These are phyloP conservation scores for Tulasnella sp. DNA, from an alignment of 768 basidiomycete genomes.

Conservation along the genomic window DNA sequence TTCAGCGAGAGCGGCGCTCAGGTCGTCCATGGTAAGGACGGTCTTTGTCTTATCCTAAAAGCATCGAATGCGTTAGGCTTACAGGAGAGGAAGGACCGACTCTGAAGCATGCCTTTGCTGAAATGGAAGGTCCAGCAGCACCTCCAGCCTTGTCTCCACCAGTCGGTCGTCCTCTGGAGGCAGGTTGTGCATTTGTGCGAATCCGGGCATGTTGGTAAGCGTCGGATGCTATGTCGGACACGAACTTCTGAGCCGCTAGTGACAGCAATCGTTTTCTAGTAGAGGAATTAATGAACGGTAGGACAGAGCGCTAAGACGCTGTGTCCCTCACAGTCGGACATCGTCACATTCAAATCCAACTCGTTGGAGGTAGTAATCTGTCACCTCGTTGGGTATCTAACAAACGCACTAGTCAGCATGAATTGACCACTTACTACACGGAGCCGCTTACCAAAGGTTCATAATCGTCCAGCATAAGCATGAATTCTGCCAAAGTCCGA, in stretches of 20 bases:
- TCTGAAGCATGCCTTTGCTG: constrained; percentile 19
- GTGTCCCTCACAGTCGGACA: constrained; percentile 69
- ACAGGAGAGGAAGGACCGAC: background rate
- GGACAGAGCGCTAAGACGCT: background rate
- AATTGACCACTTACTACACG: background rate
- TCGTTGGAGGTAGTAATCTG: constrained; percentile 94
- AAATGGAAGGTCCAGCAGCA: constrained; percentile 45
- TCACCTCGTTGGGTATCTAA: constrained; percentile 96
- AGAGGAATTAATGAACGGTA: background rate
- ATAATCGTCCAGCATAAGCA: constrained; percentile 96
- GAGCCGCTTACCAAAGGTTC: constrained; percentile 76
- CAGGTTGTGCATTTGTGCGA: constrained; percentile 75
- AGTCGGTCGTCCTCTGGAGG: constrained; percentile 61
- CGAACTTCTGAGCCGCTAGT: constrained; percentile 95
- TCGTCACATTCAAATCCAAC: constrained; percentile 97
- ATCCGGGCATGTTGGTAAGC: constrained; percentile 98
- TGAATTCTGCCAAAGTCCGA: constrained; percentile 86
- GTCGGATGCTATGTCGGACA: constrained; percentile 94
- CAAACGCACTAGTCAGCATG: background rate
- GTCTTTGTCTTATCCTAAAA: constrained; percentile 86
- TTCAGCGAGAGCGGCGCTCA: constrained; percentile 89
- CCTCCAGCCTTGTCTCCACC: constrained; percentile 38
- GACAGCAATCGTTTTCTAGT: constrained; percentile 89
- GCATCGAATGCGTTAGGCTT: constrained; percentile 38
- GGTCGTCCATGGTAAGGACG: constrained; percentile 95